phyloP scores from a whole-genome alignment of 2,329 filamentous ascomycete species.

The Verticillium nonalfalfae region DNA sequence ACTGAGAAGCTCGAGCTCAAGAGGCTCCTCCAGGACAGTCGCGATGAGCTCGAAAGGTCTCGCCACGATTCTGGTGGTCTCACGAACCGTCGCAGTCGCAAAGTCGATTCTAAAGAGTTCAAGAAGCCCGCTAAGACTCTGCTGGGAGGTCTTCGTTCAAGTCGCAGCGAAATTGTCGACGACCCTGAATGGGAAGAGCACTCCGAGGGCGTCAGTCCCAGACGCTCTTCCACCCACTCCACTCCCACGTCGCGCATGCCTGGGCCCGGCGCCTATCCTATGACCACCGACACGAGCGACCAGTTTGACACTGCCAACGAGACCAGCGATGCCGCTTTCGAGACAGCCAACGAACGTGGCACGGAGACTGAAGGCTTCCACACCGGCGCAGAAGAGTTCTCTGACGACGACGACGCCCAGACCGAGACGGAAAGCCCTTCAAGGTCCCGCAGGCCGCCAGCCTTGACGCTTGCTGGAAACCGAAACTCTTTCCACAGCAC shows the following conservation, averaged over 20 bases:
- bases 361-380: slow-evolving; percentile 95
- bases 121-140: slow-evolving; percentile 67
- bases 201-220: slow-evolving; percentile 43
- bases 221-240: slow-evolving; percentile 28
- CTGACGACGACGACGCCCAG: slow-evolving; percentile 65
- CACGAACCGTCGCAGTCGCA: slow-evolving; percentile 55
- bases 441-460: slow-evolving; percentile 34
- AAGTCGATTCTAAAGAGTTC: slow-evolving; percentile 58
- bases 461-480: slow-evolving; percentile 36
- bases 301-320: slow-evolving; percentile 80
- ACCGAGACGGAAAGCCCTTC: slow-evolving; percentile 75
- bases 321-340: slow-evolving; percentile 57
- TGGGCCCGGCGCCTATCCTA: slow-evolving; percentile 5
- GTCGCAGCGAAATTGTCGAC: slow-evolving; percentile 72
- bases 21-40: slow-evolving; percentile 88
- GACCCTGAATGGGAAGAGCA: slow-evolving; percentile 92
- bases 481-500: slow-evolving; percentile 76
- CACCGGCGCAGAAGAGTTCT: slow-evolving; percentile 76
- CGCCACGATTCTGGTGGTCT: slow-evolving; percentile 43
- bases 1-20: slow-evolving; percentile 96
- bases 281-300: slow-evolving; percentile 50
- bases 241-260: slow-evolving; percentile 20
- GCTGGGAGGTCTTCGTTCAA: slow-evolving; percentile 68
- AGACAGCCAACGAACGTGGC: slow-evolving; percentile 67
- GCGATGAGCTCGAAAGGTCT: slow-evolving; percentile 79